Evolutionary conservation across 140 eudicot species (phyloP).

Genomic region (Anethum foeniculum): DNA sequence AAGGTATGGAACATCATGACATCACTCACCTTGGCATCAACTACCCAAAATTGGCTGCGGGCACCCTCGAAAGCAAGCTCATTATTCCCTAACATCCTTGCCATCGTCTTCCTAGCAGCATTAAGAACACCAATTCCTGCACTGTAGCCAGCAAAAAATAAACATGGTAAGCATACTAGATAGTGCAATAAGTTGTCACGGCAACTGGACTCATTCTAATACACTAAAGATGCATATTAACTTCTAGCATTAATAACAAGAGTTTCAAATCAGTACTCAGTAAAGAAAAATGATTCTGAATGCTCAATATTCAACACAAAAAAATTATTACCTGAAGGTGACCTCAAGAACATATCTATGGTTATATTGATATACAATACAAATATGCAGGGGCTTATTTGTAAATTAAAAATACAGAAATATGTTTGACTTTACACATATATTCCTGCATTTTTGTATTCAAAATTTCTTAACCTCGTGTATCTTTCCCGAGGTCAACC

Average conservation of each 20-base stretch:
- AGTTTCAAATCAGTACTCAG: not conserved
- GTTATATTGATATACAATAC: not conserved
- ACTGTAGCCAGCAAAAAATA: conserved; percentile 40
- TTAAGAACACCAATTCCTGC: conserved; percentile 98
- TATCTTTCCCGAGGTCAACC: not conserved
- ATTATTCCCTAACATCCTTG: conserved; percentile 90
- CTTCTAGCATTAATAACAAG: not conserved
- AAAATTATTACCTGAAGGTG: not conserved
- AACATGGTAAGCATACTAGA: conserved; percentile 1
- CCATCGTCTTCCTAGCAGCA: conserved; percentile 98
- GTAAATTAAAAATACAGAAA: not conserved
- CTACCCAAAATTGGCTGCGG: conserved; percentile 94
- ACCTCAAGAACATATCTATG: not conserved
- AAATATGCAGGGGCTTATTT: not conserved
- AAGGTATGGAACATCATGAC: not conserved
- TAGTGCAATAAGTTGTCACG: not conserved
- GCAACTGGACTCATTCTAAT: not conserved
- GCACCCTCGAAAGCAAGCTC: conserved; percentile 90
- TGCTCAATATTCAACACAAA: not conserved
- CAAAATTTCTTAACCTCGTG: not conserved
- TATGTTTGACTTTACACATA: not conserved
- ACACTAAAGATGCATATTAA: not conserved
- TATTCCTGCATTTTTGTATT: not conserved
- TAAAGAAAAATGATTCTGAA: not conserved
- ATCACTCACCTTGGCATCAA: conserved; percentile 80